Percentiles rank a stretch among this genome's conserved stretches.
Conservation (phyloP, 2,329 filamentous ascomycete genomes). For the Fusarium dimerum region DNA sequence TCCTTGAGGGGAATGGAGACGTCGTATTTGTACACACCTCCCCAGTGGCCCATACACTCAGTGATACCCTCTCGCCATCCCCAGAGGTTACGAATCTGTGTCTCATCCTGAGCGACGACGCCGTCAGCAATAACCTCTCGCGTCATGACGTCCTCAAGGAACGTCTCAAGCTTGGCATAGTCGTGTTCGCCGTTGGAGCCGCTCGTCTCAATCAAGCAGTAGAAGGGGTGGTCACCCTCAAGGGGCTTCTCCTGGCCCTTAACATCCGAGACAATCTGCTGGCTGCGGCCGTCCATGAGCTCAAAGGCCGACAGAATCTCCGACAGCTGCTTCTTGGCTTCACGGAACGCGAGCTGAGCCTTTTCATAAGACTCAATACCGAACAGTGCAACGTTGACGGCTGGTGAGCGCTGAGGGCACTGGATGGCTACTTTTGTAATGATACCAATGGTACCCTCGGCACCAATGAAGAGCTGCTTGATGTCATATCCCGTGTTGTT, state of each 20-base stretch:
- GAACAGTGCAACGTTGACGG: conserved; percentile 94
- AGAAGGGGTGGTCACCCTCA: conserved; percentile 85
- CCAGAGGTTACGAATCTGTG: conserved; percentile 85
- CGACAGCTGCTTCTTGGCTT: conserved; percentile 85
- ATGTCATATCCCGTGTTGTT: conserved; percentile 99
- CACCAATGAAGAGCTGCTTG: conserved; percentile 95
- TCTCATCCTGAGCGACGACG: conserved; percentile 90
- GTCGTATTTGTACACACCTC: conserved; percentile 98
- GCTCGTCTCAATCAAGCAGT: conserved; percentile 94
- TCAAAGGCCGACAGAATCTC: conserved; percentile 98
- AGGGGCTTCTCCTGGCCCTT: conserved; percentile 79
- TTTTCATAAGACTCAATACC: conserved; percentile 89
- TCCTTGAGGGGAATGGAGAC: conserved; percentile 88
- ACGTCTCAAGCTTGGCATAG: conserved; percentile 83
- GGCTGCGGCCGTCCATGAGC: conserved; percentile 87
- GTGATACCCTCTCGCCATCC: conserved; percentile 91
- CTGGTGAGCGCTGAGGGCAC: conserved; percentile 83
- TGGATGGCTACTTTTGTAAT: conserved; percentile 88
- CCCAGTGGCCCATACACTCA: conserved; percentile 85
- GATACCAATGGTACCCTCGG: conserved; percentile 91
- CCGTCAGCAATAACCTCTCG: conserved; percentile 86
- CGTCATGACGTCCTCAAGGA: conserved; percentile 89
- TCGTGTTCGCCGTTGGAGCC: conserved; percentile 95
- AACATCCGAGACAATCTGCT: conserved; percentile 73
- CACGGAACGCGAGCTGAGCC: conserved; percentile 80